A percentile compares a stretch with the other conserved stretches of the same genome.
Evolutionary conservation across 2,329 filamentous ascomycete species (phyloP).

Genomic region (Sporothrix brunneoviolacea): DNA sequence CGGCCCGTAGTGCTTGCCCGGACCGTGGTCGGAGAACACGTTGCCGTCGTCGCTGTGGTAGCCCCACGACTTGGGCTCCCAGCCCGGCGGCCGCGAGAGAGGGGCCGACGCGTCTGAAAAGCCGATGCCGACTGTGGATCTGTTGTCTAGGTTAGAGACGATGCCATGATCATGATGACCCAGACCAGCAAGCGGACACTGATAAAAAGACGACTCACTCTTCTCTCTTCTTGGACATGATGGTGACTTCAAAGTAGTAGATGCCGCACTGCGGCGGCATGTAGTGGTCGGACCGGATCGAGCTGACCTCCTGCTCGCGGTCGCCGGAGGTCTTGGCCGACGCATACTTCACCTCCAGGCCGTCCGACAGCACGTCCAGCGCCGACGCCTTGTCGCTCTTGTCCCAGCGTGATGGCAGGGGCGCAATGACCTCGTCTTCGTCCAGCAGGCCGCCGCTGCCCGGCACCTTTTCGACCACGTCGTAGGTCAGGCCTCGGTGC

Average conservation of each 20-base stretch:
- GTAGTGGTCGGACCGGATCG: constrained; percentile 73
- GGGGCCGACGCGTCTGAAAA: constrained; percentile 50
- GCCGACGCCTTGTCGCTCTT: constrained; percentile 65
- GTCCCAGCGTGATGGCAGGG: constrained; percentile 78
- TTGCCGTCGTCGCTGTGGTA: constrained; percentile 65
- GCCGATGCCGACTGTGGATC: constrained; percentile 56
- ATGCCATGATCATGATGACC: too few species aligned
- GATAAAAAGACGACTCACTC: constrained; percentile 40
- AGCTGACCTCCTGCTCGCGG: constrained; percentile 67
- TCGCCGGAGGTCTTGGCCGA: constrained; percentile 41
- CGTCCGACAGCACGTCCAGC: constrained; percentile 68
- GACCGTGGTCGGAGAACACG: constrained; percentile 49
- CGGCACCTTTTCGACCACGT: constrained; percentile 65
- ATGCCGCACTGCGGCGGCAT: constrained; percentile 89
- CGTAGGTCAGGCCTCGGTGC: constrained; percentile 74
- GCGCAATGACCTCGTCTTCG: constrained; percentile 53
- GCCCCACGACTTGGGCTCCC: constrained; percentile 62
- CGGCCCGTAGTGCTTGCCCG: constrained; percentile 51
- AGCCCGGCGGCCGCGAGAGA: constrained; percentile 53
- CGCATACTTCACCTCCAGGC: constrained; percentile 61
- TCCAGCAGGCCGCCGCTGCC: constrained; percentile 28
- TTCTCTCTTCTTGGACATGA: constrained; percentile 44
- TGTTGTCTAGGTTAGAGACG: too few species aligned
- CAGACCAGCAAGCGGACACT: neutral
- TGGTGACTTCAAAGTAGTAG: constrained; percentile 79